These are phyloP conservation scores for Acacia pycnantha DNA, from an alignment of 331 rosid genomes.

Conservation along the genomic window DNA sequence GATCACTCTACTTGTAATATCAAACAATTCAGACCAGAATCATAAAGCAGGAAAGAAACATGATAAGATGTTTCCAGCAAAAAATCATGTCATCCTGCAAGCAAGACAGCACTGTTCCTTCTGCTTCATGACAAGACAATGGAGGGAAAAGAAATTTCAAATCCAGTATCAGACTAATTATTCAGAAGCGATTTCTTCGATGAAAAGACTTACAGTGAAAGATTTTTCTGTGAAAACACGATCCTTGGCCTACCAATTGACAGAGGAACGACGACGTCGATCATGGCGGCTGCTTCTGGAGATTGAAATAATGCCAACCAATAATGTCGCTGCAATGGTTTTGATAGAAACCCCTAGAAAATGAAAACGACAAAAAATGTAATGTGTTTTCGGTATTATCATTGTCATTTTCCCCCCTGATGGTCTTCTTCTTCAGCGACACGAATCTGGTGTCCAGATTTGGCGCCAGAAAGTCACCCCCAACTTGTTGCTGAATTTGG, in stretches of 20 bases:
- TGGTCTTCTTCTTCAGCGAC: not conserved
- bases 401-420: too few species aligned
- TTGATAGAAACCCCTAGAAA: not conserved
- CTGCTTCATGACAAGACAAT: slow-evolving; percentile 25
- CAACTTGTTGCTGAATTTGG: not conserved
- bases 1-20: not conserved
- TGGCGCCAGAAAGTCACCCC: not conserved
- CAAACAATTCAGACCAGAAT: not conserved
- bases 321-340: not conserved
- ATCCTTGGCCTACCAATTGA: not conserved
- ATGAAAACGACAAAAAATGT: not conserved
- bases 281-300: not conserved
- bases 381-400: not conserved
- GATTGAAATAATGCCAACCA: too few species aligned
- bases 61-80: slow-evolving; percentile 29
- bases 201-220: not conserved
- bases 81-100: slow-evolving; percentile 26
- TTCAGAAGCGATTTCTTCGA: not conserved
- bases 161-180: not conserved
- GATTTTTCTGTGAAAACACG: too few species aligned
- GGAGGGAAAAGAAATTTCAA: not conserved
- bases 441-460: not conserved
- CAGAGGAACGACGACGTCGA: not conserved
- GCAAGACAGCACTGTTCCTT: not conserved
- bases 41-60: slow-evolving; percentile 15